These are phyloP conservation scores for Penicillium malachiteum DNA, from an alignment of 495 filamentous ascomycete species.

Conservation along the genomic window DNA sequence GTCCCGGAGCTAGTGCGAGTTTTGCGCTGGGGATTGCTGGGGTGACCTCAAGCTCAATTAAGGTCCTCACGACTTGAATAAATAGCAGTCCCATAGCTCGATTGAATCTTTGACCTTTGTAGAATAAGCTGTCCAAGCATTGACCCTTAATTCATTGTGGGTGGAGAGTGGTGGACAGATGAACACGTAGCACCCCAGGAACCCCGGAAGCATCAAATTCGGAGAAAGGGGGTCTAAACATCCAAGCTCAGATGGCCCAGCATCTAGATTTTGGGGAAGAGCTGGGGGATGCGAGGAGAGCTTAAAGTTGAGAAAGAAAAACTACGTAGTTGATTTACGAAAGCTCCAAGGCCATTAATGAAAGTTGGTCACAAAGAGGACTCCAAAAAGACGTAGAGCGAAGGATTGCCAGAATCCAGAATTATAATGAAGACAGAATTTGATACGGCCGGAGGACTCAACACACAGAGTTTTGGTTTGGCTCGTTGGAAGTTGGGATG, in stretches of 20 bases:
- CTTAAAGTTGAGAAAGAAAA: background rate
- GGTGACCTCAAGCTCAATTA: slow-evolving; percentile 14
- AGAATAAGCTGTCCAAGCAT: slow-evolving; percentile 4
- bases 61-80: background rate
- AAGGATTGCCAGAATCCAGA: slow-evolving; percentile 4
- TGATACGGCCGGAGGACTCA: slow-evolving; percentile 28
- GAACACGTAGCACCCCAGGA: slow-evolving; percentile 10
- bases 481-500: slow-evolving; percentile 34
- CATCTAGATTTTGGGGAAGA: background rate
- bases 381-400: background rate
- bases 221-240: slow-evolving; percentile 9
- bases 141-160: slow-evolving; percentile 14
- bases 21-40: slow-evolving; percentile 20
- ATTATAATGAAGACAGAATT: slow-evolving; percentile 10
- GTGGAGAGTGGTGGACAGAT: slow-evolving; percentile 12
- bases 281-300: background rate
- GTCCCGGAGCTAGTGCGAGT: slow-evolving; percentile 26
- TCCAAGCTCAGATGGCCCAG: background rate
- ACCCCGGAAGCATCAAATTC: slow-evolving; percentile 8
- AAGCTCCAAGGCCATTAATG: background rate
- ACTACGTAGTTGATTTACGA: background rate
- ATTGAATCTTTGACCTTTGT: background rate
- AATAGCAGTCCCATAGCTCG: too few relatives aligned
- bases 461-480: slow-evolving; percentile 39
- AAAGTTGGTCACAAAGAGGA: too few relatives aligned